phyloP scores from a whole-genome alignment of 441 rosid species.

The Bruguiera hainesii region DNA sequence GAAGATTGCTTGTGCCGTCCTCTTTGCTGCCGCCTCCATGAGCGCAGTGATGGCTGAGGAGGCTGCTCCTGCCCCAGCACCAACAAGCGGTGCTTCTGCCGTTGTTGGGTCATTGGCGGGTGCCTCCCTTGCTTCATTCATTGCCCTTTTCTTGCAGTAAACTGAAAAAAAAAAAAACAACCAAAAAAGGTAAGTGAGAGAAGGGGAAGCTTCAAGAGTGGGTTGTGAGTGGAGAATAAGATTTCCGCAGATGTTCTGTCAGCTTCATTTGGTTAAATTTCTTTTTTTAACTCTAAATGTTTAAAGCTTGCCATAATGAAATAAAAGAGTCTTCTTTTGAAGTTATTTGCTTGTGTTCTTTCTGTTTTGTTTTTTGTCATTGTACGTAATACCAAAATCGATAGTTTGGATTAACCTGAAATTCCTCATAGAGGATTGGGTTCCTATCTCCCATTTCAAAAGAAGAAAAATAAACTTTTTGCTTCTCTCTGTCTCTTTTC shows the following conservation, averaged over 20 bases:
- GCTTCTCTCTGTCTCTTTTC: too few relatives aligned
- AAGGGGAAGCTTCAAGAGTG: not conserved
- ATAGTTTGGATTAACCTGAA: too few relatives aligned
- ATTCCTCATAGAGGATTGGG: too few relatives aligned
- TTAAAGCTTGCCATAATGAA: not conserved
- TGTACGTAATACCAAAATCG: too few relatives aligned
- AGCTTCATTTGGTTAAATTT: too few relatives aligned
- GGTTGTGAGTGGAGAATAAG: too few relatives aligned
- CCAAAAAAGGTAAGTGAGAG: not conserved
- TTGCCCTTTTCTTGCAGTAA: constrained; percentile 56
- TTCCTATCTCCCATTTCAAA: too few relatives aligned
- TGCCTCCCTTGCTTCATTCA: constrained; percentile 57
- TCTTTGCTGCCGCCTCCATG: constrained; percentile 58
- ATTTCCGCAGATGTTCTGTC: too few relatives aligned
- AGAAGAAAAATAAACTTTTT: too few relatives aligned
- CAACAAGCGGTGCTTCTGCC: constrained; percentile 33
- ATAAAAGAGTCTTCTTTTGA: constrained; percentile 7
- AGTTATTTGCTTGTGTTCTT: not conserved
- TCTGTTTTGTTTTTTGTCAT: too few relatives aligned
- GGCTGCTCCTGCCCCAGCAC: constrained; percentile 45
- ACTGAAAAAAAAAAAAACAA: not conserved
- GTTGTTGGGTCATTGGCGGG: constrained; percentile 57
- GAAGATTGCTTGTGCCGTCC: constrained; percentile 56
- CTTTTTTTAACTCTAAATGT: not conserved
- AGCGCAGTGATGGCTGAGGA: constrained; percentile 50